Base-by-base conservation (phyloP, 768 basidiomycete species). In the Hypholoma fasciculare region DNA sequence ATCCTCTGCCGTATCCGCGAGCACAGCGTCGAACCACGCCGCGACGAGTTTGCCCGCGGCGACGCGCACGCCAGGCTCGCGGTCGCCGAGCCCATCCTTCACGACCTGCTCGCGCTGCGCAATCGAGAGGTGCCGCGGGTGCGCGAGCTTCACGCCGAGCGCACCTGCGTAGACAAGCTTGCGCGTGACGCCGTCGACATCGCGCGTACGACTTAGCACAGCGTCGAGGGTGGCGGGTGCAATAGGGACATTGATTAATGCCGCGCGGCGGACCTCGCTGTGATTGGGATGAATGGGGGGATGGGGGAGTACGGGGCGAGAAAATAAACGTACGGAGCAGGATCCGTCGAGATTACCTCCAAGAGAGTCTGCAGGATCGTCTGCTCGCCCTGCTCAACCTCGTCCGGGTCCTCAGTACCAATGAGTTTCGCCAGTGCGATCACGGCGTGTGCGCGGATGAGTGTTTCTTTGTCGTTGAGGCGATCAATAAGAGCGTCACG, bases 231-330 rank as follows among this genome's bases (percentile, higher is more conserved):
- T 92, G 0, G 74, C 66, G 1, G 79, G 78, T 0, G 82, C 78
- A 16, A 89, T 73, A 1, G 92, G 88, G 1, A 94, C 77, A 62
- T 91, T 88, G 57, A 94, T 76, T 0, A 98, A 79, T 1, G 90
- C 89, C 0, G 94, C 90, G 23, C 94, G 87, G 12, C 96, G 92
- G n/a, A 98, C 96, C 64, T 98, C 96, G 1, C 94, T 83, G 57
- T 43, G 36, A 52, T 38, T 7, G 40, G 19, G 8, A 9, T 48
- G 34, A 44, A 20, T 23, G 23, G 23, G 23, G 23, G 23, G 23
- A 23, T 51, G 13, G 13, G 14, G 3, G 8, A 16, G 17, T 44
- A 42, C 11, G n/a, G 23, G 23, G n/a, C 8, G 40, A 12, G 23
- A 19, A 30, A n/a, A 2, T 4, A 23, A 13, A 27, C 81, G 56